phyloP scores from a whole-genome alignment of 1,284 basidiomycete species.

The Chalciporus sp. region DNA sequence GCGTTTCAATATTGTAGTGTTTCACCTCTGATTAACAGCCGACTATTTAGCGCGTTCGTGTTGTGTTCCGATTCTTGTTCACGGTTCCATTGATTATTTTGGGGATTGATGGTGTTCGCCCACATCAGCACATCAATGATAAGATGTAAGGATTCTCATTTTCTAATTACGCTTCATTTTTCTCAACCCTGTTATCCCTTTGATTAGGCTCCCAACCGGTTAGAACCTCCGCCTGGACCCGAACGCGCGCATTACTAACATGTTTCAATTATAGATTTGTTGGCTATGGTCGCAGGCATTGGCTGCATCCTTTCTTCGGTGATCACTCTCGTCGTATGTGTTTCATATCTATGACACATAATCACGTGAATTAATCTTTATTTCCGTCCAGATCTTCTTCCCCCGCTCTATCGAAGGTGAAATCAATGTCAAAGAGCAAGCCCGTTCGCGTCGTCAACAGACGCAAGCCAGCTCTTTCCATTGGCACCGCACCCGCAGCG shows the following conservation, averaged over 20 bases:
- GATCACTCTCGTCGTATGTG: constrained; percentile 70
- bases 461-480: neutral
- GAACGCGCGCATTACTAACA: neutral
- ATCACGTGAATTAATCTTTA: neutral
- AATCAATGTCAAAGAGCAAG: constrained; percentile 51
- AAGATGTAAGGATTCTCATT: constrained; percentile 41
- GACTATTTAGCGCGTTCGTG: constrained; percentile 57
- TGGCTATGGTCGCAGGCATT: constrained; percentile 58
- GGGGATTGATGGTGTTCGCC: constrained; percentile 64
- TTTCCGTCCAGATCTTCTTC: constrained; percentile 65
- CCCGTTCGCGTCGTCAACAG: constrained; percentile 37
- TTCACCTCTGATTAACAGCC: neutral
- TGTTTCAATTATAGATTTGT: constrained; percentile 45
- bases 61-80: constrained; percentile 72
- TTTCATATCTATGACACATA: neutral
- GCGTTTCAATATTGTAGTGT: constrained; percentile 24
- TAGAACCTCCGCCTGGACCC: neutral
- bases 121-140: constrained; percentile 65
- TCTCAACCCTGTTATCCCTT: neutral
- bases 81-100: constrained; percentile 63
- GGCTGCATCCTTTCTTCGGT: constrained; percentile 68
- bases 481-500: neutral
- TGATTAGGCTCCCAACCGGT: constrained; percentile 36
- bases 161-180: neutral
- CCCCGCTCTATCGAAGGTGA: constrained; percentile 70